Percentiles rank a stretch among this genome's conserved stretches.
phyloP scores from a whole-genome alignment of 257 asterid genomes.

The Penstemon eatonii region DNA sequence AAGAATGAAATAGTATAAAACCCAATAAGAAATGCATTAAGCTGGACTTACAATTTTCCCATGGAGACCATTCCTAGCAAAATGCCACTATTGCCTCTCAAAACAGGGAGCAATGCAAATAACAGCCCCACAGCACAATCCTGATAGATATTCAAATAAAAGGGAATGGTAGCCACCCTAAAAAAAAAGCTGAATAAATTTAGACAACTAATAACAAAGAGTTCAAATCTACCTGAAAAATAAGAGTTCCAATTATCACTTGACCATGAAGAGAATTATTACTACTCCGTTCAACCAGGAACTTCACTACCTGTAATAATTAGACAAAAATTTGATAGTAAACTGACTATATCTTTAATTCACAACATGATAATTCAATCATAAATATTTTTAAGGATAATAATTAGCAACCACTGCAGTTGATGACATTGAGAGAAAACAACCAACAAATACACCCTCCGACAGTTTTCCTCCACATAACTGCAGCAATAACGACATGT shows the following conservation, averaged over 20 bases:
- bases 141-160: constrained; percentile 39
- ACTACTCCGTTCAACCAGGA: constrained; percentile 74
- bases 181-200: constrained; percentile 9
- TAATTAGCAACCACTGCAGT: constrained; percentile 76
- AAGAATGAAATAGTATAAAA: constrained; percentile 18
- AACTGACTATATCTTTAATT: constrained; percentile 8
- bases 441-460: constrained; percentile 91
- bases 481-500: constrained; percentile 44
- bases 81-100: constrained; percentile 88
- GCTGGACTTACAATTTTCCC: constrained; percentile 76
- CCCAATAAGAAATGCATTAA: constrained; percentile 7
- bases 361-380: constrained; percentile 4
- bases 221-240: constrained; percentile 68
- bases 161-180: constrained; percentile 1
- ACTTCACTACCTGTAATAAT: constrained; percentile 72
- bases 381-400: not conserved
- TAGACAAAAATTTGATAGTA: constrained; percentile 24
- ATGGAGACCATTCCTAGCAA: constrained; percentile 79
- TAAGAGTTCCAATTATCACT: constrained; percentile 94
- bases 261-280: constrained; percentile 84
- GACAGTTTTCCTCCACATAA: constrained; percentile 85
- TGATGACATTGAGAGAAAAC: constrained; percentile 96
- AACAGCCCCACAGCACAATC: constrained; percentile 96
- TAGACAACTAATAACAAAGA: constrained; percentile 16
- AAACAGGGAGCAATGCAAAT: constrained; percentile 90